Conservation (phyloP, 441 rosid species). For the Jatropha multifida region DNA sequence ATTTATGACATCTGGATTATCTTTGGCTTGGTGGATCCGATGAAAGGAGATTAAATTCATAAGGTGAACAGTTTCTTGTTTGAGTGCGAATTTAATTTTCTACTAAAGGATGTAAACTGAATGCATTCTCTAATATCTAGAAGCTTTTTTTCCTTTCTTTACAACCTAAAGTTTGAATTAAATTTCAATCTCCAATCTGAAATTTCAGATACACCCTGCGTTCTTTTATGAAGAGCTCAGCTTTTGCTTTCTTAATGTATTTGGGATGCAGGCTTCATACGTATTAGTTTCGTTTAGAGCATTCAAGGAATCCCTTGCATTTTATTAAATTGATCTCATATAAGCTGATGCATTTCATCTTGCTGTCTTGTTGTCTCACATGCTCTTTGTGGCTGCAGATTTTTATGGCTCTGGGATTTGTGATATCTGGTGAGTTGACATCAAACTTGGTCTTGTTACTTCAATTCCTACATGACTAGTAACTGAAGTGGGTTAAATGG, state of each 20-base stretch:
- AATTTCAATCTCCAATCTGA: background rate
- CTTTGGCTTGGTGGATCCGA: background rate
- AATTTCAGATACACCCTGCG: background rate
- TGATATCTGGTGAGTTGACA: background rate
- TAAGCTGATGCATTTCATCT: background rate
- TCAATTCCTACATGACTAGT: background rate
- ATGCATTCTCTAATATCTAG: no score
- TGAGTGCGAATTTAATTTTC: background rate
- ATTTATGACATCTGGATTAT: background rate
- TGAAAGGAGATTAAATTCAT: background rate
- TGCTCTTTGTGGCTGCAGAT: background rate
- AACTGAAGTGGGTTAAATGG: background rate
- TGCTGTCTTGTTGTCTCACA: background rate
- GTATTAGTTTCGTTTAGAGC: background rate
- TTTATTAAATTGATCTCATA: background rate
- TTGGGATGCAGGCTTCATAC: background rate
- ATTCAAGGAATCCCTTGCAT: background rate
- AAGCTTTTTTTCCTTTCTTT: background rate
- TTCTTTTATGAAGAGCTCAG: background rate
- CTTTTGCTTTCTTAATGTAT: background rate
- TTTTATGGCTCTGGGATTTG: conserved; percentile 6
- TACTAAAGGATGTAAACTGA: no score
- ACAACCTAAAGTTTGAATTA: background rate
- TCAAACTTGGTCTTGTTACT: background rate
- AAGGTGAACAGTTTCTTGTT: background rate